Conservation (phyloP, 2,329 filamentous ascomycete genomes). For the Allantophomopsis lycopodina region DNA sequence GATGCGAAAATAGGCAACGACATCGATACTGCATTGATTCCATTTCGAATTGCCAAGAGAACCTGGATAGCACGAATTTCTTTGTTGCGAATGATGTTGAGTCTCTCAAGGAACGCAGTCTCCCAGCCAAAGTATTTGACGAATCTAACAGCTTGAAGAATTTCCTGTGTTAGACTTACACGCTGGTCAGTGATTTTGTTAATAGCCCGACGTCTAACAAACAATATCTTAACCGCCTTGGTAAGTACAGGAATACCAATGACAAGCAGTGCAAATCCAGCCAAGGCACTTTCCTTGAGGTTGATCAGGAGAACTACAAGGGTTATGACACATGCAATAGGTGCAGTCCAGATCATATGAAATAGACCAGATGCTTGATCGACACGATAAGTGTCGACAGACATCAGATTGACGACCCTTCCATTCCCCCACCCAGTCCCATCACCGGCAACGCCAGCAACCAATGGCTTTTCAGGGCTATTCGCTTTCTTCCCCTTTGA, state of each 20-base stretch:
- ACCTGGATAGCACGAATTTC: conserved; percentile 81
- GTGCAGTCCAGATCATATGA: conserved; percentile 83
- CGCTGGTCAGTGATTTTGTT: conserved; percentile 92
- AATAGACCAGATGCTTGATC: conserved; percentile 82
- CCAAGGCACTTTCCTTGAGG: conserved; percentile 75
- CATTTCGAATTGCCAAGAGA: conserved; percentile 58
- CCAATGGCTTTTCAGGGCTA: conserved; percentile 19
- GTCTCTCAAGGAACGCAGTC: conserved; percentile 64
- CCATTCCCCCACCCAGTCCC: conserved; percentile 86
- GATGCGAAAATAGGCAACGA: conserved; percentile 71
- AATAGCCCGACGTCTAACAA: conserved; percentile 62
- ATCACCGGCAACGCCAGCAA: conserved; percentile 44
- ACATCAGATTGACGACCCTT: conserved; percentile 86
- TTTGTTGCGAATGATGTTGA: conserved; percentile 57
- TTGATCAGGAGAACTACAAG: conserved; percentile 74
- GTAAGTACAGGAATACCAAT: conserved; percentile 68
- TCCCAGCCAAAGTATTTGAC: conserved; percentile 98
- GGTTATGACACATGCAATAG: conserved; percentile 65
- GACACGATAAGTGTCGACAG: conserved; percentile 84
- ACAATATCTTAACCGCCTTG: conserved; percentile 61
- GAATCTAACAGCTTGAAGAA: conserved; percentile 79
- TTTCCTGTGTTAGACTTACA: conserved; percentile 84
- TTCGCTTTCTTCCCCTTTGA: conserved; percentile 22
- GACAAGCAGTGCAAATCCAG: conserved; percentile 73
- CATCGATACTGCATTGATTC: conserved; percentile 51